phyloP scores from a whole-genome alignment of 352 stramenopile species.

The Achlya hypogyna region DNA sequence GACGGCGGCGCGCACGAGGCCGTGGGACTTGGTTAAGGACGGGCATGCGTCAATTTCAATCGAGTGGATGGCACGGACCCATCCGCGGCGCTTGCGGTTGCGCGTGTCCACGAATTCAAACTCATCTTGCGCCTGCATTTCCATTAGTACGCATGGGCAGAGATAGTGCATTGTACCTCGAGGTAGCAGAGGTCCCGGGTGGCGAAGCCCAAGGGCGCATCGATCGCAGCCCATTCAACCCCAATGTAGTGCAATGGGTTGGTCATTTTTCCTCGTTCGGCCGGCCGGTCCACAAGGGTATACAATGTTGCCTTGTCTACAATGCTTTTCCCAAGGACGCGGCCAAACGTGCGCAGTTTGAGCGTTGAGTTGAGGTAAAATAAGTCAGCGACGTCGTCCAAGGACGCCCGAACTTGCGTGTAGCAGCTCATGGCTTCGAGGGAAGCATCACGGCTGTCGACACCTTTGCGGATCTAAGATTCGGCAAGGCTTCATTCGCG shows the following conservation, averaged over 20 bases:
- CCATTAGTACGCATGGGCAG: not conserved
- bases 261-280: not conserved
- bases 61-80: constrained; percentile 16
- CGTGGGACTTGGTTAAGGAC: not conserved
- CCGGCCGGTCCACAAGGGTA: constrained; percentile 13
- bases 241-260: not conserved
- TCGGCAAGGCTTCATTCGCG: not conserved
- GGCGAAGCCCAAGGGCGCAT: constrained; percentile 7
- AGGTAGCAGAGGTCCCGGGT: constrained; percentile 7
- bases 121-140: constrained; percentile 11
- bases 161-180: not conserved
- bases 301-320: constrained; percentile 12
- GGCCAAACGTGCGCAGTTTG: constrained; percentile 1
- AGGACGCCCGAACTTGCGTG: constrained; percentile 7
- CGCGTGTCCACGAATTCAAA: constrained; percentile 11
- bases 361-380: not conserved
- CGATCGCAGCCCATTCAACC: constrained; percentile 14
- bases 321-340: constrained; percentile 5
- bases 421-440: constrained; percentile 12
- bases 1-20: not conserved
- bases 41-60: constrained; percentile 1
- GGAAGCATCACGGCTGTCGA: not conserved
- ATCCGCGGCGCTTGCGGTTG: not conserved
- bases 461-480: constrained; percentile 1
- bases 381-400: constrained; percentile 2